A percentile compares a stretch with the other conserved stretches of the same genome.
Evolutionary conservation across 2,329 filamentous ascomycete species (phyloP).

Genomic region (Phyllosticta ampelicida): DNA sequence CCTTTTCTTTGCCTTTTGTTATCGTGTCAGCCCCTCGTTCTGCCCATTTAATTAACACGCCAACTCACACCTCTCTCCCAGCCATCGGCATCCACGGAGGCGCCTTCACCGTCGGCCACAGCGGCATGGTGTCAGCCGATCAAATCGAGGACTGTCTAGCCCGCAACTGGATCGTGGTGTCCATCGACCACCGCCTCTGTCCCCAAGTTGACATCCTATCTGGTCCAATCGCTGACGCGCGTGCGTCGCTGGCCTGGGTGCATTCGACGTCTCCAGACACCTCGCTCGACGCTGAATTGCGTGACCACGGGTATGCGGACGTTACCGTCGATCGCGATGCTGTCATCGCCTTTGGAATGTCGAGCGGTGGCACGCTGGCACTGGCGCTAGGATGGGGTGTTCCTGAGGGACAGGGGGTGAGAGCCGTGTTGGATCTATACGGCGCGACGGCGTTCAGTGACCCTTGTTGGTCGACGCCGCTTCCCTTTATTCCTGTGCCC

Average conservation of each 20-base stretch:
- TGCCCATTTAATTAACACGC: too few relatives aligned
- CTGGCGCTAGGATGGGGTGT: constrained; percentile 34
- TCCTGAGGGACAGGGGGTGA: constrained; percentile 20
- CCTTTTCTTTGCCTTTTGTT: too few relatives aligned
- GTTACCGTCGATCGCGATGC: constrained; percentile 20
- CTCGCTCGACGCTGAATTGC: constrained; percentile 16
- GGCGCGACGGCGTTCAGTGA: constrained; percentile 26
- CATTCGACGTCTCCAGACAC: constrained; percentile 18
- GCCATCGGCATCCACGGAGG: constrained; percentile 36
- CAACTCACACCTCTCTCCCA: constrained; percentile 10
- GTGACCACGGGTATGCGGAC: background rate
- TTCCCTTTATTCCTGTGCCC: constrained; percentile 19
- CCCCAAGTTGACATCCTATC: constrained; percentile 24
- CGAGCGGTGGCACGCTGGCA: constrained; percentile 27
- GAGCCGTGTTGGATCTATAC: constrained; percentile 34
- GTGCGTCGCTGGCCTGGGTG: constrained; percentile 28
- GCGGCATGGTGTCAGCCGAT: constrained; percentile 11
- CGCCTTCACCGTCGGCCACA: constrained; percentile 31
- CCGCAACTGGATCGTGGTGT: constrained; percentile 16
- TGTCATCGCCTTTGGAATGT: constrained; percentile 29
- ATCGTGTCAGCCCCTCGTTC: too few relatives aligned
- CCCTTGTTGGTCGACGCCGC: constrained; percentile 26
- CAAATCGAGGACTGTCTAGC: constrained; percentile 14
- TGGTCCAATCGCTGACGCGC: constrained; percentile 25
- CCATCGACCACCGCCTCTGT: constrained; percentile 21